Percentiles rank a stretch among this genome's conserved stretches.
Evolutionary conservation across 2,329 filamentous ascomycete genomes (phyloP).

Genomic region (Ophiocordyceps camponoti-floridani): DNA sequence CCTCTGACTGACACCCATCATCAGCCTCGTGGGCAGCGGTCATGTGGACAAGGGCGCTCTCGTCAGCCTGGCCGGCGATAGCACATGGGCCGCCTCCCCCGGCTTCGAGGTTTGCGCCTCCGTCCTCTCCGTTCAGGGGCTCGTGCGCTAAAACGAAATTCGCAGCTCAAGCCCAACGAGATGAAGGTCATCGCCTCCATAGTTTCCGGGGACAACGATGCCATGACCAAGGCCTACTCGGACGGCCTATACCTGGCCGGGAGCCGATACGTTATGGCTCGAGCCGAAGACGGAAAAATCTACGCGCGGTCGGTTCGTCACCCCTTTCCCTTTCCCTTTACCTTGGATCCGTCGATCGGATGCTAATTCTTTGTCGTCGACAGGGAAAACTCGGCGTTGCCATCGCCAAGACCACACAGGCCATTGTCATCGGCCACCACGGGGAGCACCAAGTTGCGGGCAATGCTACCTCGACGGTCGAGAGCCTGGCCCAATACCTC

Average conservation of each 20-base stretch:
- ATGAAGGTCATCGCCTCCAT: slow-evolving; percentile 39
- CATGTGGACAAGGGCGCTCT: slow-evolving; percentile 75
- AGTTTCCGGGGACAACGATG: slow-evolving; percentile 23
- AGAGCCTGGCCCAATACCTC: slow-evolving; percentile 76
- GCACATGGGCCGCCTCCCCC: slow-evolving; percentile 54
- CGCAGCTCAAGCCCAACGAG: slow-evolving; percentile 28
- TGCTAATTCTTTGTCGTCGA: neutral
- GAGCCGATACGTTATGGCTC: slow-evolving; percentile 62
- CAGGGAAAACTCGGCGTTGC: slow-evolving; percentile 63
- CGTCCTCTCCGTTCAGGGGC: neutral
- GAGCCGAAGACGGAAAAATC: slow-evolving; percentile 58
- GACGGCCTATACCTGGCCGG: slow-evolving; percentile 62
- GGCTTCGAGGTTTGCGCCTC: slow-evolving; percentile 50
- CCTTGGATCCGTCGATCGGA: neutral
- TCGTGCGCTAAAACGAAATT: neutral
- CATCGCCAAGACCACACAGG: slow-evolving; percentile 74
- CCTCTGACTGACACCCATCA: slow-evolving; percentile 18
- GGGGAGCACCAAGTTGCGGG: slow-evolving; percentile 54
- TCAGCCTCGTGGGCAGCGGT: slow-evolving; percentile 61
- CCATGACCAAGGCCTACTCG: slow-evolving; percentile 46
- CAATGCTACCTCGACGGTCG: slow-evolving; percentile 61
- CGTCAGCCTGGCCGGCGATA: slow-evolving; percentile 64
- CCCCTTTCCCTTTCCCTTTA: neutral
- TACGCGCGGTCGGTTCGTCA: slow-evolving; percentile 67
- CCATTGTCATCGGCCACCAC: slow-evolving; percentile 81